A percentile compares a stretch with the other conserved stretches of the same genome.
These are phyloP conservation scores for Thraustochytrium striatum DNA, from an alignment of 352 stramenopile species.

Conservation along the genomic window DNA sequence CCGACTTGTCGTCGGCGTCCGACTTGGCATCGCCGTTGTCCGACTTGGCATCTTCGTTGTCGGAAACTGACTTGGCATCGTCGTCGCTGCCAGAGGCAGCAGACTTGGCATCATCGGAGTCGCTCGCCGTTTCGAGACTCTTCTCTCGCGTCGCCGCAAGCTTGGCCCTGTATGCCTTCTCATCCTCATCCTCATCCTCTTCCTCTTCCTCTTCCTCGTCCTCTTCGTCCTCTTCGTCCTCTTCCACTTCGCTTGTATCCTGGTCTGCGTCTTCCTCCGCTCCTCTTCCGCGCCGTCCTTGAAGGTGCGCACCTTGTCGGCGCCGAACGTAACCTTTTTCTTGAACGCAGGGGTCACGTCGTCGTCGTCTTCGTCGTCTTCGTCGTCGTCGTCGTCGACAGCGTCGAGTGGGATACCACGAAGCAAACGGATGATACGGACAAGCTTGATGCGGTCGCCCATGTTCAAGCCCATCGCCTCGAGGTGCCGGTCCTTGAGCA, in stretches of 20 bases:
- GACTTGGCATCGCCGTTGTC: background rate
- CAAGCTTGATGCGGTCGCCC: slow-evolving; percentile 39
- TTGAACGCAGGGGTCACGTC: too few relatives aligned
- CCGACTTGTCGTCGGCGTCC: background rate
- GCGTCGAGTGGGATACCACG: slow-evolving; percentile 14
- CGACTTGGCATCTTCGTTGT: background rate
- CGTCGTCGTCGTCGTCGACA: background rate
- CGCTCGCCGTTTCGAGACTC: background rate
- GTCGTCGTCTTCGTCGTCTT: background rate
- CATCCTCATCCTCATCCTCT: slow-evolving; percentile 3
- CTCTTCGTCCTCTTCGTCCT: slow-evolving; percentile 4
- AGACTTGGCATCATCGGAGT: background rate
- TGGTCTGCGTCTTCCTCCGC: background rate
- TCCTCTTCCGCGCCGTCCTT: background rate
- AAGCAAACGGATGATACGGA: slow-evolving; percentile 26
- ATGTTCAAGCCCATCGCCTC: slow-evolving; percentile 15
- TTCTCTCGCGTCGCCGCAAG: background rate
- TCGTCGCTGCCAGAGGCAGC: background rate
- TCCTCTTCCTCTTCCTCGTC: background rate
- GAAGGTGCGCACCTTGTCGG: too few relatives aligned
- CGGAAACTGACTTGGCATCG: background rate
- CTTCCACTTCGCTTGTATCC: background rate
- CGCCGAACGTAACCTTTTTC: too few relatives aligned
- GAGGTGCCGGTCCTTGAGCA: slow-evolving; percentile 1
- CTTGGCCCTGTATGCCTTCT: slow-evolving; percentile 4